A percentile compares a stretch with the other conserved stretches of the same genome.
Conservation (phyloP, 192 early-diverging fungal genomes). For the Coemansia erecta region DNA sequence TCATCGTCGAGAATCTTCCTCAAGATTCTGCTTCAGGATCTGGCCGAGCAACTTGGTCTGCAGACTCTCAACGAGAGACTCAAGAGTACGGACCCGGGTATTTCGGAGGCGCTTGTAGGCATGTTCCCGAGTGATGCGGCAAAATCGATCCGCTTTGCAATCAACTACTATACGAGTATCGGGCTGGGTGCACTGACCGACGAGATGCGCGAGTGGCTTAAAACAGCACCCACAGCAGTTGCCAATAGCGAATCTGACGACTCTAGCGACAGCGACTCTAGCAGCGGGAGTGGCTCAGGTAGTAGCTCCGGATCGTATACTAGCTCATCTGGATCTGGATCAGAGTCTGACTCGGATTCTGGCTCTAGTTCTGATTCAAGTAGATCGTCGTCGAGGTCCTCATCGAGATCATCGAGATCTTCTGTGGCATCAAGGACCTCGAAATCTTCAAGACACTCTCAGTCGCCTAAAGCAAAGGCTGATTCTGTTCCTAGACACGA, state of each 20-base stretch:
- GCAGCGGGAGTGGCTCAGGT: slow-evolving; percentile 25
- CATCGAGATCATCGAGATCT: slow-evolving; percentile 6
- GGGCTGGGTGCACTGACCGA: slow-evolving; percentile 89
- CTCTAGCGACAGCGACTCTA: slow-evolving; percentile 22
- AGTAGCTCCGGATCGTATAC: slow-evolving; percentile 17
- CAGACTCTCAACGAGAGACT: slow-evolving; percentile 68
- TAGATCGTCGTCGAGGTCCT: slow-evolving; percentile 7
- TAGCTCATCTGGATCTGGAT: slow-evolving; percentile 23
- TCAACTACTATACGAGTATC: slow-evolving; percentile 97
- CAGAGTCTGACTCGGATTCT: slow-evolving; percentile 24
- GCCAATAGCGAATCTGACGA: slow-evolving; percentile 14
- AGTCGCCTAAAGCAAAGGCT: neutral
- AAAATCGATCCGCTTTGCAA: slow-evolving; percentile 87
- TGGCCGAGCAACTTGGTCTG: slow-evolving; percentile 80
- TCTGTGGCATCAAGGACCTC: no score
- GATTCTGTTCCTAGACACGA: neutral
- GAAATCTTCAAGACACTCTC: no score
- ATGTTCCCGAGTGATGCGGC: slow-evolving; percentile 91
- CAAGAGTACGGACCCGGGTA: slow-evolving; percentile 58
- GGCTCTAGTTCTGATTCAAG: slow-evolving; percentile 12
- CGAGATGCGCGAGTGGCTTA: slow-evolving; percentile 85
- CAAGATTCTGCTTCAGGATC: slow-evolving; percentile 91
- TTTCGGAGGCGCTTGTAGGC: slow-evolving; percentile 75
- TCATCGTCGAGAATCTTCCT: slow-evolving; percentile 95
- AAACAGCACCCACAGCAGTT: slow-evolving; percentile 50